A percentile compares a stretch with the other conserved stretches of the same genome.
Evolutionary conservation across 1,284 basidiomycete genomes (phyloP).

Genomic region (Cystobasidium slooffiae): DNA sequence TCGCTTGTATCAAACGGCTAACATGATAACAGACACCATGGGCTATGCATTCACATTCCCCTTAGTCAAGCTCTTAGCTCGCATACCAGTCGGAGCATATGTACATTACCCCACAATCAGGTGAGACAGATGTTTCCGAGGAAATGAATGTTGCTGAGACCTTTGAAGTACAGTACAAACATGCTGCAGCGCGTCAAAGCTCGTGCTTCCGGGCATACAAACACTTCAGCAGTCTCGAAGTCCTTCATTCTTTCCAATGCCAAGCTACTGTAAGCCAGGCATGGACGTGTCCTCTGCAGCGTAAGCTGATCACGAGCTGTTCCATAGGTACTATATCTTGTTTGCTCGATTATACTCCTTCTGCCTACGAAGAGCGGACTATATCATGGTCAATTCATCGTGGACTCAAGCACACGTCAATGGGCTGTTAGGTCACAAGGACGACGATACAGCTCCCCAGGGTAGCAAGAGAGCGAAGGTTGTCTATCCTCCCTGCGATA

Average conservation of each 20-base stretch:
- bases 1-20: constrained; percentile 9
- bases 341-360: constrained; percentile 82
- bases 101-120: constrained; percentile 95
- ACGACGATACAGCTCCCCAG: not conserved
- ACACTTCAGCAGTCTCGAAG: constrained; percentile 66
- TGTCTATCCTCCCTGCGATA: constrained; percentile 94
- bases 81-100: constrained; percentile 80
- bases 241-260: constrained; percentile 66
- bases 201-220: constrained; percentile 67
- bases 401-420: constrained; percentile 91
- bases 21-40: constrained; percentile 77
- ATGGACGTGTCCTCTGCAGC: constrained; percentile 20
- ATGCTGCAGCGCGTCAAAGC: constrained; percentile 80
- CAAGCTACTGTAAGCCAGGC: constrained; percentile 71
- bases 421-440: constrained; percentile 63
- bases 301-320: not conserved
- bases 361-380: constrained; percentile 72
- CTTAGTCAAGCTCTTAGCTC: constrained; percentile 65
- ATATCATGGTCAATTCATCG: constrained; percentile 87
- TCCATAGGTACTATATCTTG: constrained; percentile 77
- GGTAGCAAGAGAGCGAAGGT: constrained; percentile 56
- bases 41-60: constrained; percentile 95
- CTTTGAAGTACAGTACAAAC: too few species aligned
- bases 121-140: constrained; percentile 41
- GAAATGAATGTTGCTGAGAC: too few species aligned